These are phyloP conservation scores for Populus hybrid DNA, from an alignment of 441 rosid genomes.

Conservation along the genomic window DNA sequence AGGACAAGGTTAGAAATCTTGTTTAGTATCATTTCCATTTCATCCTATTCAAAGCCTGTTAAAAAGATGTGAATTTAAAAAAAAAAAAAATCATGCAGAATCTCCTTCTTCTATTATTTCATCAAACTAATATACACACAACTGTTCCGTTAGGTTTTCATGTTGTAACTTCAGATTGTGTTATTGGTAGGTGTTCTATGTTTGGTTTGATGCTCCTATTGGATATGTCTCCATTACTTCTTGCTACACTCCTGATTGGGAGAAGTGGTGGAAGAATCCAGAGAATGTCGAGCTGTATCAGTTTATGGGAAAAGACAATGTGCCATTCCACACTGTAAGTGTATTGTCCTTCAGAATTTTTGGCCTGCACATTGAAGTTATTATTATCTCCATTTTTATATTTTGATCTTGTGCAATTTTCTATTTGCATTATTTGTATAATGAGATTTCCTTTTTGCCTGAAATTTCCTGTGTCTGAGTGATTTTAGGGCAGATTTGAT, in stretches of 20 bases:
- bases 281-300: constrained; percentile 92
- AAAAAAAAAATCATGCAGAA: background rate
- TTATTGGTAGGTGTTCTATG: constrained; percentile 76
- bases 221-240: constrained; percentile 90
- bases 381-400: background rate
- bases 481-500: background rate
- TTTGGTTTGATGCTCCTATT: constrained; percentile 99
- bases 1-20: constrained; percentile 61
- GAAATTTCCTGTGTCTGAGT: background rate
- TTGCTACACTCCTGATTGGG: constrained; percentile 92
- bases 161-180: constrained; percentile 1
- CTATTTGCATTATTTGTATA: background rate
- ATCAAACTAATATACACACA: background rate
- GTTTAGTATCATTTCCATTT: background rate
- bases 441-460: background rate
- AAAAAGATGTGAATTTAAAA: background rate
- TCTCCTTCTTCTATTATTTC: background rate
- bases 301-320: constrained; percentile 98
- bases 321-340: constrained; percentile 96
- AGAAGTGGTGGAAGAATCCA: constrained; percentile 99
- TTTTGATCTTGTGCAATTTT: background rate
- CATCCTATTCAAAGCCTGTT: background rate
- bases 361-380: background rate
- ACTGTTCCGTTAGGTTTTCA: background rate
- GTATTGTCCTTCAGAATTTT: constrained; percentile 10